A percentile compares a stretch with the other conserved stretches of the same genome.
Conservation (phyloP, 1,284 basidiomycete genomes). For the Boletus sp. region DNA sequence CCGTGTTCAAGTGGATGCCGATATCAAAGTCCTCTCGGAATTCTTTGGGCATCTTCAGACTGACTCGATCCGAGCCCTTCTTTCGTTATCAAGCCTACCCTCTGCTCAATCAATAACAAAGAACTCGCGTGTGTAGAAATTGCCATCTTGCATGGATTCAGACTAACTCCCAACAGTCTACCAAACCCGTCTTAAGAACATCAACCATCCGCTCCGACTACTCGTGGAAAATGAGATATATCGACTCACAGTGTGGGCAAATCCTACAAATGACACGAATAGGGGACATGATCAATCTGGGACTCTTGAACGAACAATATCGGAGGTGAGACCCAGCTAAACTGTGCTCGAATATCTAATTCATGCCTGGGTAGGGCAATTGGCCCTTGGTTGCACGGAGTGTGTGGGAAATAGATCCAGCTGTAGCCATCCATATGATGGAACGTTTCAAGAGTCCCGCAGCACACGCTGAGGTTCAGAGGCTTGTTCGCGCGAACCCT, state of each 20-base stretch:
- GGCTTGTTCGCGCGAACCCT: constrained; percentile 75
- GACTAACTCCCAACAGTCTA: constrained; percentile 47
- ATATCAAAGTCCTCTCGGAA: constrained; percentile 85
- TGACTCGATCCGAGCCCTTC: constrained; percentile 67
- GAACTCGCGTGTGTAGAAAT: constrained; percentile 42
- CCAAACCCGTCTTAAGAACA: constrained; percentile 53
- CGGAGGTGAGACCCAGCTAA: constrained; percentile 49
- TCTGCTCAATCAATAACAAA: constrained; percentile 48
- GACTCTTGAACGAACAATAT: constrained; percentile 56
- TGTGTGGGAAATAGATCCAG: constrained; percentile 84
- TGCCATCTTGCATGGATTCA: background rate
- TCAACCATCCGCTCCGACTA: constrained; percentile 74
- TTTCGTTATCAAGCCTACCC: constrained; percentile 70
- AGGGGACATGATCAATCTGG: constrained; percentile 62
- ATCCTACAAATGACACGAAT: constrained; percentile 77
- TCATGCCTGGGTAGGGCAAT: constrained; percentile 46
- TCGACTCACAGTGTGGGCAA: constrained; percentile 87
- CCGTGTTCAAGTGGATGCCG: constrained; percentile 84
- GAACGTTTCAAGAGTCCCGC: constrained; percentile 78
- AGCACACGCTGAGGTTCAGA: constrained; percentile 69
- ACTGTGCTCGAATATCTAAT: background rate
- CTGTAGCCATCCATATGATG: constrained; percentile 79
- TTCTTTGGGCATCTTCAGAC: constrained; percentile 76
- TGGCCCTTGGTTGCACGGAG: constrained; percentile 72
- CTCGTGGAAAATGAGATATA: constrained; percentile 91